Percentiles rank a stretch among this genome's conserved stretches.
Conservation (phyloP, 2,329 filamentous ascomycete species). For the Corinectria fuckeliana region DNA sequence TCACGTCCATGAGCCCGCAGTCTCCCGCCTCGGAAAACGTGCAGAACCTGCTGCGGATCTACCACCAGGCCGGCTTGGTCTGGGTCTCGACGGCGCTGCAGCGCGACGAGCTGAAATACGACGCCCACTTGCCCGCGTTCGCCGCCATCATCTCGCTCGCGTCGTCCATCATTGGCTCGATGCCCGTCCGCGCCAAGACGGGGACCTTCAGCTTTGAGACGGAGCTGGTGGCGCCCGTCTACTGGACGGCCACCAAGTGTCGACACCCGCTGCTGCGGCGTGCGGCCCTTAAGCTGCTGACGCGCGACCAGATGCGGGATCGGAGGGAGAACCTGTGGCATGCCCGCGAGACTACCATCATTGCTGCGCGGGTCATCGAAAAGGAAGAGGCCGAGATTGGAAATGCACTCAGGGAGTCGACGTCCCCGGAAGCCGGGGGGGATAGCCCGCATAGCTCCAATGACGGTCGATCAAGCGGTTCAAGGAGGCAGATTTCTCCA, state of each 20-base stretch:
- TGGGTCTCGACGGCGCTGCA: slow-evolving; percentile 44
- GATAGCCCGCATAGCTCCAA: not conserved
- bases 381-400: slow-evolving; percentile 41
- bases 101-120: slow-evolving; percentile 43
- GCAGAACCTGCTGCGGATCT: slow-evolving; percentile 45
- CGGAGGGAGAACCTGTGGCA: slow-evolving; percentile 51
- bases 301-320: slow-evolving; percentile 38
- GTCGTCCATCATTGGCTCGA: slow-evolving; percentile 35
- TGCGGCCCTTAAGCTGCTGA: slow-evolving; percentile 46
- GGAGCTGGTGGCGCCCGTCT: slow-evolving; percentile 50
- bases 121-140: slow-evolving; percentile 45
- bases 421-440: not conserved
- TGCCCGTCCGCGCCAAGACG: slow-evolving; percentile 18
- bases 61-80: slow-evolving; percentile 44
- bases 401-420: not conserved
- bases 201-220: slow-evolving; percentile 51
- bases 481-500: not conserved
- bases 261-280: slow-evolving; percentile 50
- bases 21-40: slow-evolving; percentile 18
- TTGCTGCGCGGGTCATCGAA: slow-evolving; percentile 45
- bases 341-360: slow-evolving; percentile 39
- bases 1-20: slow-evolving; percentile 34
- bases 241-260: slow-evolving; percentile 49
- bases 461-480: not conserved
- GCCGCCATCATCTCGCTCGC: slow-evolving; percentile 46